Base-by-base conservation (phyloP, 2,329 filamentous ascomycete genomes). In the Trichophyton rubrum region DNA sequence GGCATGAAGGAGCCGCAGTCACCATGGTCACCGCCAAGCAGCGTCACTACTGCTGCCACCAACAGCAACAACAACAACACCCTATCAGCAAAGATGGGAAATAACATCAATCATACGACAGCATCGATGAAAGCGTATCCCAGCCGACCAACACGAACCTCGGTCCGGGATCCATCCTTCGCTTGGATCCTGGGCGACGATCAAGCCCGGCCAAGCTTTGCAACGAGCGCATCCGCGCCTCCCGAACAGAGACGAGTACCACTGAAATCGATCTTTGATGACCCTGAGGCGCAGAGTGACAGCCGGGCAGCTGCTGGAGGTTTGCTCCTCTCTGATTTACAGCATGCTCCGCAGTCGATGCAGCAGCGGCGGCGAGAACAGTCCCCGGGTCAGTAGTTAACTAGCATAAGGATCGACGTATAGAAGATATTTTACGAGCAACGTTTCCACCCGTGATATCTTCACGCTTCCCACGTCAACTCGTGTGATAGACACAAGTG, bases 161-260 rank as follows among this genome's bases (percentile, higher is more conserved):
- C 76, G 41, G 64, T 79, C 56, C 71, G 74, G 40, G 71, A 78
- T 57, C 74, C 77, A 17, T 75, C 75, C 24, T 79, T 78, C 61
- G 78, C 77, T 11, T 79, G 77, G 74, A 79, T 79, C 75, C 70
- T 79, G 41, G 77, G 76, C 40, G 74, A 77, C 53, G 71, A 71
- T 61, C 70, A 73, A 47, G 72, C 73, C 58, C 70, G 75, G 27
- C 77, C 75, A 8, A 73, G 71, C 33, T 79, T 79, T 68, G 75
- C 78, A 47, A 74, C 73, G 58, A 73, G 75, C 15, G 73, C 71
- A 17, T 75, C 76, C n/a, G 69, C 71, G 30, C 72, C 74, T 13
- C 75, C 76, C 40, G 76, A 78, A 61, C 73, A 76, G 62, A 72
- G 71, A 60, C 70, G 74, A 60, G 69, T 53, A 7, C 30, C 47